Evolutionary conservation across 2,329 filamentous ascomycete species (phyloP), one percentile per base, ranked within the genome.

Genomic region (Rhinocladiella similis): DNA sequence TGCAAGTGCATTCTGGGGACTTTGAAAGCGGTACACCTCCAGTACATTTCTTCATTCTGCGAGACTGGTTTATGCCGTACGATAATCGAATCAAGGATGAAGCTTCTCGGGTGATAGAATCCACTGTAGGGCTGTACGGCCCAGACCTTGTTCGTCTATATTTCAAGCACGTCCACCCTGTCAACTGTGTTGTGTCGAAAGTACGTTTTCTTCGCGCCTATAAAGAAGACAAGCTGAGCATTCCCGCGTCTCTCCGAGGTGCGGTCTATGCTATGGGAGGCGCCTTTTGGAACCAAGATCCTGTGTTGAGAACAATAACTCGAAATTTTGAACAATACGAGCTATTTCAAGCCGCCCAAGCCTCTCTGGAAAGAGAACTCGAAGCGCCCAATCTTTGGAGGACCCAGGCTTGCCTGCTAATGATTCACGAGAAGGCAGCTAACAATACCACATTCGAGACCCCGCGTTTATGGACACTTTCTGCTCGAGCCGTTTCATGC

Each of bases 391-490:
- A 78, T 27, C 66, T 80, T 3, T 75, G 71, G 50, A 75, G 73
- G 7, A 59, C 79, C n/a, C 77, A 80, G 66, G 75, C 77, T n/a
- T 74, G 73, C 55, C 57, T 80, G 12, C 60, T 80, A 13, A 67
- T 79, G 6, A 64, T 79, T 4, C 76, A 80, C 54, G 72, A 79
- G 59, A 71, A 72, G 13, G 74, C 77, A 0, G 75, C 76, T 1
- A 71, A 71, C 12, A 77, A 75, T 16, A 76, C 74, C 27, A 78
- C 75, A 12, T 75, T 77, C 3, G 77, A 79, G 61, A 77, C 75
- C 5, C 77, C 77, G 0, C 71, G 72, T 16, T 74, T 74, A 1
- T 79, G 77, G 75, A 72, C 73, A 1, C 66, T 77, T 43, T 69
- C 76, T 0, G 71, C 75, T 3, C 77, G 77, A 58, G 73, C 73